Percentiles rank a stretch among this genome's conserved stretches.
Conservation (phyloP, 306 rosid genomes). For the Potentilla sterilis region DNA sequence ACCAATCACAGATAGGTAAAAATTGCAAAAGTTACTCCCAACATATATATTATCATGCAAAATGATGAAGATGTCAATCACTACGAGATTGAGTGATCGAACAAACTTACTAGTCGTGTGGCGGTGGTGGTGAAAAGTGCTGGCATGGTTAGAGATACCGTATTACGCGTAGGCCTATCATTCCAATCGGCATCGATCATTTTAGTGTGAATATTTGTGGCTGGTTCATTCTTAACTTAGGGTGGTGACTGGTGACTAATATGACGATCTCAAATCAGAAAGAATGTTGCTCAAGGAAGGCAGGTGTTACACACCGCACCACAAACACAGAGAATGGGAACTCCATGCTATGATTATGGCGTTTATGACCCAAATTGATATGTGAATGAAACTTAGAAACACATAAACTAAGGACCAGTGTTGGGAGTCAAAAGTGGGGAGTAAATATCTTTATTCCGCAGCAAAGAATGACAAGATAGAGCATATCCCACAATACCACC, state of each 20-base stretch:
- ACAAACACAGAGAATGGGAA: background rate
- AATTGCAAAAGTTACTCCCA: background rate
- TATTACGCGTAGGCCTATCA: background rate
- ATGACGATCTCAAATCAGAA: background rate
- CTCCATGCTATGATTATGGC: background rate
- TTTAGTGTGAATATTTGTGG: background rate
- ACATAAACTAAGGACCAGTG: background rate
- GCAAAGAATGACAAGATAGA: constrained; percentile 21
- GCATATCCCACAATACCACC: constrained; percentile 9
- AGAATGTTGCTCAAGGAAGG: constrained; percentile 1
- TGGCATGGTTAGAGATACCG: background rate
- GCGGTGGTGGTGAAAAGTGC: background rate
- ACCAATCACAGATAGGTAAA: background rate
- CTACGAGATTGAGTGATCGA: background rate
- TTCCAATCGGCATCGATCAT: background rate
- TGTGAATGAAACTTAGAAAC: constrained; percentile 11
- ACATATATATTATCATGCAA: no score
- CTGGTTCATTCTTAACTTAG: background rate
- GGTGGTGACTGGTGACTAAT: background rate
- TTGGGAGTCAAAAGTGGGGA: constrained; percentile 48
- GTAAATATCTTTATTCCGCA: constrained; percentile 9
- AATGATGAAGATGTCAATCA: no score
- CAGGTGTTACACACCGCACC: constrained; percentile 7
- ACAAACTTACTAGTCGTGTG: background rate
- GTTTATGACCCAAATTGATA: background rate